phyloP scores from a whole-genome alignment of 768 basidiomycete genomes.

The Lactifluus pinguis region DNA sequence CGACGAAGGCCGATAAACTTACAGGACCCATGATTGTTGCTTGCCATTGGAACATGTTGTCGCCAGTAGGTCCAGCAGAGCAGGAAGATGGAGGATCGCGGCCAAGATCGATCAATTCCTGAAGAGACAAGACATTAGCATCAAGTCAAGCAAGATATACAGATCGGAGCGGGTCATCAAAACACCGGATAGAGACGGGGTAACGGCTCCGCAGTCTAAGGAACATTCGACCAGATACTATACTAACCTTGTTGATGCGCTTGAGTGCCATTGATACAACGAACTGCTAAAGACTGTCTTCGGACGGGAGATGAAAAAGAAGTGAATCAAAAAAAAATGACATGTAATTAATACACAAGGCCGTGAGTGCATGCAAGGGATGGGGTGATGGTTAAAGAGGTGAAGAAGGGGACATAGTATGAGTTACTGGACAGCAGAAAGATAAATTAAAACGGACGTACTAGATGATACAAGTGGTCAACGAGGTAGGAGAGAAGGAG shows the following conservation, averaged over 20 bases:
- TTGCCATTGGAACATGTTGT: conserved; percentile 99
- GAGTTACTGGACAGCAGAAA: conserved; percentile 3
- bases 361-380: background rate
- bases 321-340: conserved; percentile 33
- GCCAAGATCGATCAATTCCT: conserved; percentile 99
- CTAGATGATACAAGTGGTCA: conserved; percentile 25
- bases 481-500: conserved; percentile 23
- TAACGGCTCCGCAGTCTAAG: background rate
- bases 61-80: conserved; percentile 95
- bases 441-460: conserved; percentile 7
- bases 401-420: background rate
- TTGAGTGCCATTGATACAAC: conserved; percentile 75
- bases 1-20: conserved; percentile 29
- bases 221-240: conserved; percentile 6
- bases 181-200: background rate
- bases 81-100: conserved; percentile 99
- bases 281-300: conserved; percentile 6
- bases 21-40: conserved; percentile 99
- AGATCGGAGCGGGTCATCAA: background rate
- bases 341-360: conserved; percentile 14
- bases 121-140: conserved; percentile 11
- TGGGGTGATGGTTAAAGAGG: background rate
- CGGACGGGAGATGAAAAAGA: conserved; percentile 21
- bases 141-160: background rate
- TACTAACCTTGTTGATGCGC: conserved; percentile 95